These are phyloP conservation scores for Clarireedia paspali DNA, from an alignment of 2,329 filamentous ascomycete species.

Conservation along the genomic window DNA sequence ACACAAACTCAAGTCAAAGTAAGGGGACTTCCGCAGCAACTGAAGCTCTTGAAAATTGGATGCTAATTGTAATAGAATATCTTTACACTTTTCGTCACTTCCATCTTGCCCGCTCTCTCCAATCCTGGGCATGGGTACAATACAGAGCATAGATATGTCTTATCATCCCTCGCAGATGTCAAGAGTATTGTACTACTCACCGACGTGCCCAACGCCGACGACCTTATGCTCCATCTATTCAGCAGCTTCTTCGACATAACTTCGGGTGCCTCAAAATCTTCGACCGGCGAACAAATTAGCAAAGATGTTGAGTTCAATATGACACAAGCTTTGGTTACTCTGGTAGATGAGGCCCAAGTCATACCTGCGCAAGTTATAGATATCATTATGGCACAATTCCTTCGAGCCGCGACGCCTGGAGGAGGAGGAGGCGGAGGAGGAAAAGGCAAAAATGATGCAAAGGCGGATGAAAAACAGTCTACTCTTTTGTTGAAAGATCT, in stretches of 20 bases:
- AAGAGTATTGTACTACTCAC: conserved; percentile 91
- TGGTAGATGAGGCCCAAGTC: conserved; percentile 78
- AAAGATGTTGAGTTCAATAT: conserved; percentile 94
- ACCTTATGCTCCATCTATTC: conserved; percentile 74
- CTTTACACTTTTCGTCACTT: conserved; percentile 79
- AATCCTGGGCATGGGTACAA: conserved; percentile 87
- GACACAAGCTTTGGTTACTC: conserved; percentile 72
- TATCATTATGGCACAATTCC: conserved; percentile 89
- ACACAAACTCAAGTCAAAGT: conserved; percentile 87
- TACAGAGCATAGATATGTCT: conserved; percentile 83
- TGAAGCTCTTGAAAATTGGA: not conserved
- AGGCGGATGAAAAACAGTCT: conserved; percentile 67
- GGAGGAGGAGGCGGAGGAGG: conserved; percentile 38
- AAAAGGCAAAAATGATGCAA: conserved; percentile 43
- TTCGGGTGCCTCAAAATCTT: conserved; percentile 65
- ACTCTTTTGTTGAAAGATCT: conserved; percentile 81
- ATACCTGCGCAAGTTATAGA: conserved; percentile 81
- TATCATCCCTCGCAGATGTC: conserved; percentile 81
- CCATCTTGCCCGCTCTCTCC: conserved; percentile 75
- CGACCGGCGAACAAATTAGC: conserved; percentile 72
- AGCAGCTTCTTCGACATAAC: conserved; percentile 87
- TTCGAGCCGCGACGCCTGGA: conserved; percentile 71
- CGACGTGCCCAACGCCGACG: conserved; percentile 76
- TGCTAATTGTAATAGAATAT: conserved; percentile 57
- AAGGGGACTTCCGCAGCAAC: conserved; percentile 7